Conservation (phyloP, 441 rosid genomes). For the Pelargonium exstipulatum region DNA sequence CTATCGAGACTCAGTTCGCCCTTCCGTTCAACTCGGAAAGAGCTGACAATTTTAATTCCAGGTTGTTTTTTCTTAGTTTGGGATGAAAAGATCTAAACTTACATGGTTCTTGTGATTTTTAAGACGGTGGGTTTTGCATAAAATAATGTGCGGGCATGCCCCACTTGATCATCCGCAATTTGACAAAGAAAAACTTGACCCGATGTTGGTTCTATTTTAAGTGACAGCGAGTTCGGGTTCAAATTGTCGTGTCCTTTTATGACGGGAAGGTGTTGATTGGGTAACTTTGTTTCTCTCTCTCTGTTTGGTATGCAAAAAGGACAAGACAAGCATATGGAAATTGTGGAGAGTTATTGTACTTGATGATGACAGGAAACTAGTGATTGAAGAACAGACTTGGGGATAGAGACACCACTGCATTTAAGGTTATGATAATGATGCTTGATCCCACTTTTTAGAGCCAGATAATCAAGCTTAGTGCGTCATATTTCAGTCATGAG, state of each 20-base stretch:
- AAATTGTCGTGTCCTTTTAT: background rate
- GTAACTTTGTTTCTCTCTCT: conserved; percentile 5
- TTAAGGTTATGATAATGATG: background rate
- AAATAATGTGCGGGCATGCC: no score
- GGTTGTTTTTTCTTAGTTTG: no score
- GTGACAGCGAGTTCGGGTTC: no score
- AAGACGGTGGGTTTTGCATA: no score
- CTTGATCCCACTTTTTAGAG: conserved; percentile 4
- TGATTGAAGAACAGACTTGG: conserved; percentile 1
- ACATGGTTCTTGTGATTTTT: no score
- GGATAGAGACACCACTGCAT: background rate
- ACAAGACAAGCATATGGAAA: background rate
- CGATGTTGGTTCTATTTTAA: no score
- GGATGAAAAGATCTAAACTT: no score
- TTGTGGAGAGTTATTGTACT: background rate
- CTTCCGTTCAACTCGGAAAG: no score
- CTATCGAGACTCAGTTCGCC: no score
- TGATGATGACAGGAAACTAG: conserved; percentile 4
- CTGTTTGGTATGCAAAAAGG: conserved; percentile 5
- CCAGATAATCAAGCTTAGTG: background rate
- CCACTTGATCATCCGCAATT: no score
- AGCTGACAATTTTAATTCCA: no score
- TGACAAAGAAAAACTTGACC: no score
- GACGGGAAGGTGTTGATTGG: background rate
- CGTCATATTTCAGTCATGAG: background rate